Conservation (phyloP, 768 basidiomycete genomes). For the Sistotremastrum niveocremeum region DNA sequence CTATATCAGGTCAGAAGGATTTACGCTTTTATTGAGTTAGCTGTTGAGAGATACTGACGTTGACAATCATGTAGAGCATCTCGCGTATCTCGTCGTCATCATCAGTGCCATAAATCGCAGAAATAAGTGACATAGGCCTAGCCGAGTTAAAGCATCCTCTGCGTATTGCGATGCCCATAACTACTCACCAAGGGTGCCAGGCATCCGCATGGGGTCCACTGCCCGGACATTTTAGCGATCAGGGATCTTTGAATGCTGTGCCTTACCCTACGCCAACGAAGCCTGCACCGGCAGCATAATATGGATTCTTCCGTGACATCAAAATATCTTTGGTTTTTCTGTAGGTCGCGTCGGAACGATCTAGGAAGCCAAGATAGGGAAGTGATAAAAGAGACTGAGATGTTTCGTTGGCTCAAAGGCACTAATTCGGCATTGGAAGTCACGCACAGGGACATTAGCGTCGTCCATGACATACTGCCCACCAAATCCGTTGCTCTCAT, state of each 20-base stretch:
- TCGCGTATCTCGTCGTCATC: constrained; percentile 54
- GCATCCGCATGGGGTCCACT: constrained; percentile 66
- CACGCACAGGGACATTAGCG: constrained; percentile 65
- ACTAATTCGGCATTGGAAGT: not conserved
- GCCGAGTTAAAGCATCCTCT: not conserved
- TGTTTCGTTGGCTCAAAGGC: not conserved
- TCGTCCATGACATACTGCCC: constrained; percentile 73
- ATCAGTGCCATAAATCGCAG: constrained; percentile 61
- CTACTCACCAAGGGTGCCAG: constrained; percentile 51
- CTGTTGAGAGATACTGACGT: constrained; percentile 31
- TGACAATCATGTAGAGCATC: constrained; percentile 50
- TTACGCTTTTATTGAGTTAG: not conserved
- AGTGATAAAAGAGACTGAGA: constrained; percentile 59
- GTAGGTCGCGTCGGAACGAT: constrained; percentile 44
- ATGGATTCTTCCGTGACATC: constrained; percentile 54
- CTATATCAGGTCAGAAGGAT: constrained; percentile 20
- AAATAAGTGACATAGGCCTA: constrained; percentile 74
- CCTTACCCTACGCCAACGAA: constrained; percentile 61
- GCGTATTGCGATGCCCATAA: not conserved
- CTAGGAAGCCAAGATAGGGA: constrained; percentile 67
- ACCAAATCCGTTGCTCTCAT: constrained; percentile 66
- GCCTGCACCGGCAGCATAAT: constrained; percentile 45
- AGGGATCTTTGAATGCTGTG: not conserved
- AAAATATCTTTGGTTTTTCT: constrained; percentile 49
- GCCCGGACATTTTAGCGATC: constrained; percentile 1